These are phyloP conservation scores for Mycosphaerelloides madeirae DNA, from an alignment of 2,329 filamentous ascomycete species.

Conservation along the genomic window DNA sequence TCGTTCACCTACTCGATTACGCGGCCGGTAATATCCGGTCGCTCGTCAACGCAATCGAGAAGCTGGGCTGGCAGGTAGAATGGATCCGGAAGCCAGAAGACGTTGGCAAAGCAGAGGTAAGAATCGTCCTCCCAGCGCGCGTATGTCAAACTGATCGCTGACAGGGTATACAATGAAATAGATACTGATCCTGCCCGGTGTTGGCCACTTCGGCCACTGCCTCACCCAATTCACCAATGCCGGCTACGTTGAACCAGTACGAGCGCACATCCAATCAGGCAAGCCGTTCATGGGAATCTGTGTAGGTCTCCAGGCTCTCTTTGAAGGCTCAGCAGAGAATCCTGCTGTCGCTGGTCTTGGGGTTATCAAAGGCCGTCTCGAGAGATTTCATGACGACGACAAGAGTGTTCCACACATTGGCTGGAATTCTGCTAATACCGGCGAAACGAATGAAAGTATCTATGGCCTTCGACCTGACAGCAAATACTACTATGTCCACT, in stretches of 20 bases:
- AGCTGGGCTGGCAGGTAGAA: constrained; percentile 85
- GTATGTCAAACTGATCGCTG: constrained; percentile 29
- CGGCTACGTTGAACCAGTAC: constrained; percentile 78
- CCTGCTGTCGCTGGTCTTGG: constrained; percentile 67
- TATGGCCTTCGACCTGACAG: constrained; percentile 75
- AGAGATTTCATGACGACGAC: constrained; percentile 67
- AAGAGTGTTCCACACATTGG: constrained; percentile 99
- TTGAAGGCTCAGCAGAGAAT: constrained; percentile 79
- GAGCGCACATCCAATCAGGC: constrained; percentile 75
- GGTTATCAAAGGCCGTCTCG: constrained; percentile 64
- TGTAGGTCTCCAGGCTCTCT: constrained; percentile 87
- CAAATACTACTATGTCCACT: constrained; percentile 99
- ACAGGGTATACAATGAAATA: constrained; percentile 37
- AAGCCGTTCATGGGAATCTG: constrained; percentile 99
- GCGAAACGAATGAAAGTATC: constrained; percentile 52
- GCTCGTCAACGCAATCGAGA: constrained; percentile 95
- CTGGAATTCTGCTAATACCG: constrained; percentile 84
- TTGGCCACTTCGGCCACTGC: constrained; percentile 97
- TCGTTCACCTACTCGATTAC: constrained; percentile 78
- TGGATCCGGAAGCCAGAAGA: constrained; percentile 86
- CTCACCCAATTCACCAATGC: constrained; percentile 75
- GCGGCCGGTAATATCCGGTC: constrained; percentile 95
- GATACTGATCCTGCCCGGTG: constrained; percentile 92
- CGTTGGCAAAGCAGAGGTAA: constrained; percentile 76
- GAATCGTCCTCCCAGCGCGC: constrained; percentile 1